Evolutionary conservation across 23 red algal genomes (phyloP).

Genomic region (Gracilaria domingensis): DNA sequence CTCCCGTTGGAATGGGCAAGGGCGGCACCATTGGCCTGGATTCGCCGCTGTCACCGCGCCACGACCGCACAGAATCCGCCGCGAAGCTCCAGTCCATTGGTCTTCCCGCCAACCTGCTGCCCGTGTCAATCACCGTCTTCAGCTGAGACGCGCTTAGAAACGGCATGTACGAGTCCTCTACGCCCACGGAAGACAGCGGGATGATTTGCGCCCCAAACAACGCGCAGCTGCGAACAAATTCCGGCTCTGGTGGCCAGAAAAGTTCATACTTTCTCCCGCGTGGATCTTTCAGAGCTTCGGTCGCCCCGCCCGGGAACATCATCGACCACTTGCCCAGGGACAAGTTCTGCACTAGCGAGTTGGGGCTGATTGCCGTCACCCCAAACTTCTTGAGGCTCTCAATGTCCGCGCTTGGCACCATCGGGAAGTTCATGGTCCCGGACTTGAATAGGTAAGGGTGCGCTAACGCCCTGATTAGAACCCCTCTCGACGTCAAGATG

Average conservation of each 20-base stretch:
- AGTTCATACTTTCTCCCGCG: constrained; percentile 70
- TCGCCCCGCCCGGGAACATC: constrained; percentile 95
- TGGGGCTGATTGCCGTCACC: constrained; percentile 62
- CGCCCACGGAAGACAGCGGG: constrained; percentile 80
- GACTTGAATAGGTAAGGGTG: constrained; percentile 75
- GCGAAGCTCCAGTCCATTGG: constrained; percentile 21
- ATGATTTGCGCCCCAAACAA: constrained; percentile 82
- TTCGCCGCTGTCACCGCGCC: background rate
- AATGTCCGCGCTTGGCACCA: background rate
- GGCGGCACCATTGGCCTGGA: constrained; percentile 65
- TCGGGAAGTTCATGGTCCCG: background rate
- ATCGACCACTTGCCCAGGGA: constrained; percentile 66
- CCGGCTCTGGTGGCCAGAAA: constrained; percentile 78
- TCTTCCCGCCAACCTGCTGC: constrained; percentile 7
- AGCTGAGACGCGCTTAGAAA: constrained; percentile 63
- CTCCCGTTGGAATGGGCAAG: constrained; percentile 37
- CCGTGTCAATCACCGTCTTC: constrained; percentile 27
- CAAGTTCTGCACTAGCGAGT: constrained; percentile 64
- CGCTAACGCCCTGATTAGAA: constrained; percentile 73
- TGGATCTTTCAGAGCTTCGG: constrained; percentile 81
- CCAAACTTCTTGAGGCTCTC: constrained; percentile 68
- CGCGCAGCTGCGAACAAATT: constrained; percentile 89
- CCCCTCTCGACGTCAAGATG: constrained; percentile 55
- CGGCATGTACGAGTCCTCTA: constrained; percentile 71
- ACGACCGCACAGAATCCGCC: constrained; percentile 21